phyloP scores from a whole-genome alignment of 495 filamentous ascomycete genomes.

The Thermochaetoides thermophila region DNA sequence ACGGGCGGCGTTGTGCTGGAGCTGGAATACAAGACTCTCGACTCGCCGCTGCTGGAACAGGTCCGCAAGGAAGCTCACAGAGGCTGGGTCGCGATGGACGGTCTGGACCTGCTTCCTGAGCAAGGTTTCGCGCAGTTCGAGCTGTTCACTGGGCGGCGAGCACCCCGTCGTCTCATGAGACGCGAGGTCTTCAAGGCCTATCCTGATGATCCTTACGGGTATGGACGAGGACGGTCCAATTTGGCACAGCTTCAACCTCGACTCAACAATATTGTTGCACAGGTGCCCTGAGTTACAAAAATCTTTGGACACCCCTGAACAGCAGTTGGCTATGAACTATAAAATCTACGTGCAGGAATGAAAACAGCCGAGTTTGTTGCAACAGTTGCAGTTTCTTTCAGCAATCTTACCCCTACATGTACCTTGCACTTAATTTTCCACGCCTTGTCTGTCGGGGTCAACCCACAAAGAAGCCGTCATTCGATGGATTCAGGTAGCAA shows the following conservation, averaged over 20 bases:
- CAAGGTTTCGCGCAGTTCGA: slow-evolving; percentile 69
- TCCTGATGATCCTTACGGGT: slow-evolving; percentile 25
- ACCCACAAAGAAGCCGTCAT: no score
- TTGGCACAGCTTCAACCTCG: slow-evolving; percentile 17
- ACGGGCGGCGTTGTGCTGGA: slow-evolving; percentile 62
- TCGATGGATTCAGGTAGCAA: no score
- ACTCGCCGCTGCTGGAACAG: slow-evolving; percentile 50
- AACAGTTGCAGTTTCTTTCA: no score
- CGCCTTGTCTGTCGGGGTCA: no score
- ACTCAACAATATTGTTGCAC: slow-evolving; percentile 17
- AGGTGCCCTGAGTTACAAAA: slow-evolving; percentile 21
- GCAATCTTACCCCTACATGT: no score
- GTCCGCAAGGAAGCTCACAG: slow-evolving; percentile 43
- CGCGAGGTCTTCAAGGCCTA: slow-evolving; percentile 44
- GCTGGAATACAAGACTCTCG: slow-evolving; percentile 52
- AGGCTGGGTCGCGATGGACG: slow-evolving; percentile 58
- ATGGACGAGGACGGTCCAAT: slow-evolving; percentile 14
- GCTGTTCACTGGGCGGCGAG: slow-evolving; percentile 56
- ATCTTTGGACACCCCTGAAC: no score
- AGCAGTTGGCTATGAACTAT: no score
- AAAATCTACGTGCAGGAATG: no score
- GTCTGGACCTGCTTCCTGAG: slow-evolving; percentile 57
- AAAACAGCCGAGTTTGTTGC: no score
- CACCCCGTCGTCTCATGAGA: slow-evolving; percentile 54
- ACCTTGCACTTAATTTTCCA: no score